Conservation (phyloP, 2,329 filamentous ascomycete species). For the Ophiostoma montium region DNA sequence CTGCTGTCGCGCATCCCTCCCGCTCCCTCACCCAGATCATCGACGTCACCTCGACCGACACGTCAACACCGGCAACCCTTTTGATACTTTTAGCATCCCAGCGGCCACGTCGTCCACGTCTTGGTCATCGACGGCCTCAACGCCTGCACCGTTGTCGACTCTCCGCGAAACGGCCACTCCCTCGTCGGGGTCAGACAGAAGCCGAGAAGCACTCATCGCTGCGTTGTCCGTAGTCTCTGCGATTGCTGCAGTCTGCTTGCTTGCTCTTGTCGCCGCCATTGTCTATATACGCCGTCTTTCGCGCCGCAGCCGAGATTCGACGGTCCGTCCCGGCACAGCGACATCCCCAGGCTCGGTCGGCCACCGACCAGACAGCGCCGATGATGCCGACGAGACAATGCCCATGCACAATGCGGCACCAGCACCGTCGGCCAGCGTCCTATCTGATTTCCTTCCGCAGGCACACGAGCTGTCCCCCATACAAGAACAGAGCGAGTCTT, state of each 20-base stretch:
- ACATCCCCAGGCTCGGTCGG: not conserved
- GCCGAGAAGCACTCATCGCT: conserved; percentile 2
- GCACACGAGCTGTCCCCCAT: not conserved
- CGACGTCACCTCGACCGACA: not conserved
- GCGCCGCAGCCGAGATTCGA: not conserved
- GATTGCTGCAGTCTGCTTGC: conserved; percentile 3
- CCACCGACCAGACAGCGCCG: not conserved
- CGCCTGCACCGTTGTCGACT: not conserved
- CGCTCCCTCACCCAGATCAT: not conserved
- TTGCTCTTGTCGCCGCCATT: not conserved
- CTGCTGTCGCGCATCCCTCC: conserved; percentile 8
- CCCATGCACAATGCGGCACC: not conserved
- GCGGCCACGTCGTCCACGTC: not conserved
- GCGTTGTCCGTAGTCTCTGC: conserved; percentile 5
- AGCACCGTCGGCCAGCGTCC: not conserved
- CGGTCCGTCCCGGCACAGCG: not conserved
- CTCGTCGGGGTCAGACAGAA: not conserved
- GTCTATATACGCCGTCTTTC: conserved; percentile 1
- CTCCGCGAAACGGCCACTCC: not conserved
- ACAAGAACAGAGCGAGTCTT: not conserved
- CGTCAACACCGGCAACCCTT: not conserved
- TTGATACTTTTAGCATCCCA: not conserved
- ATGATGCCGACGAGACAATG: not conserved
- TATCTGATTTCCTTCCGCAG: not conserved
- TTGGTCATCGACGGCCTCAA: not conserved